phyloP scores from a whole-genome alignment of 2,329 filamentous ascomycete species.

The Cladosporium austrohemisphaericum region DNA sequence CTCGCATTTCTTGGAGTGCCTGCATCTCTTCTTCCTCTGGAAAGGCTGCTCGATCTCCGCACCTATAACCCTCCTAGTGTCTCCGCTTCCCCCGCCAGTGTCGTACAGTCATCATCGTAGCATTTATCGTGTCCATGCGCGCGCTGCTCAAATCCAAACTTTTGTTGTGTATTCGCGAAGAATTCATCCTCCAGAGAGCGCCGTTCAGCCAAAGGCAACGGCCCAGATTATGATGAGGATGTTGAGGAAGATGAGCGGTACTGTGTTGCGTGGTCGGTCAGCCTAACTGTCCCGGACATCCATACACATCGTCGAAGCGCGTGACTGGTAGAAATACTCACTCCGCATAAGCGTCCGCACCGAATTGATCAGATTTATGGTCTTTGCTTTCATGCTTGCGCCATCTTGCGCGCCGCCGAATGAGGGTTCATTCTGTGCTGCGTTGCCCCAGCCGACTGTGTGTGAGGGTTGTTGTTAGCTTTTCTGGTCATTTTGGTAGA shows the following conservation, averaged over 20 bases:
- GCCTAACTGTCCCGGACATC: background rate
- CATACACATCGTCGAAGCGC: background rate
- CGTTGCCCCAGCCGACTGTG: conserved; percentile 70
- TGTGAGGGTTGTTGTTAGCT: background rate
- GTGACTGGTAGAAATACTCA: conserved; percentile 46
- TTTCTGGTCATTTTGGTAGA: background rate
- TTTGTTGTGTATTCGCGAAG: too few species aligned
- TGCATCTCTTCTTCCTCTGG: too few species aligned
- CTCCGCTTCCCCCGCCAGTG: background rate
- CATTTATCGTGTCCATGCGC: too few species aligned
- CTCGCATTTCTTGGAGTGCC: too few species aligned
- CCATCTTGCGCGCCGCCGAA: conserved; percentile 71
- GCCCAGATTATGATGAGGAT: conserved; percentile 70
- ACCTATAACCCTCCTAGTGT: background rate
- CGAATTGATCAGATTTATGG: conserved; percentile 85
- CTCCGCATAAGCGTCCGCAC: conserved; percentile 90
- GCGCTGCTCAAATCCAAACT: too few species aligned
- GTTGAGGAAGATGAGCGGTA: conserved; percentile 82
- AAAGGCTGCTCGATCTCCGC: too few species aligned
- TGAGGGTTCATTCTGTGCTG: conserved; percentile 61
- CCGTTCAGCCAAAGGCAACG: conserved; percentile 32
- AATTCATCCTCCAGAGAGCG: too few species aligned
- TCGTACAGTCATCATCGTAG: background rate
- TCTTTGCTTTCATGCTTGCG: conserved; percentile 77
- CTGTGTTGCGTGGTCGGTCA: conserved; percentile 41